Evolutionary conservation across 2,329 filamentous ascomycete species (phyloP), one percentile per base, ranked within the genome.

Genomic region (Thielaviopsis ethacetica): DNA sequence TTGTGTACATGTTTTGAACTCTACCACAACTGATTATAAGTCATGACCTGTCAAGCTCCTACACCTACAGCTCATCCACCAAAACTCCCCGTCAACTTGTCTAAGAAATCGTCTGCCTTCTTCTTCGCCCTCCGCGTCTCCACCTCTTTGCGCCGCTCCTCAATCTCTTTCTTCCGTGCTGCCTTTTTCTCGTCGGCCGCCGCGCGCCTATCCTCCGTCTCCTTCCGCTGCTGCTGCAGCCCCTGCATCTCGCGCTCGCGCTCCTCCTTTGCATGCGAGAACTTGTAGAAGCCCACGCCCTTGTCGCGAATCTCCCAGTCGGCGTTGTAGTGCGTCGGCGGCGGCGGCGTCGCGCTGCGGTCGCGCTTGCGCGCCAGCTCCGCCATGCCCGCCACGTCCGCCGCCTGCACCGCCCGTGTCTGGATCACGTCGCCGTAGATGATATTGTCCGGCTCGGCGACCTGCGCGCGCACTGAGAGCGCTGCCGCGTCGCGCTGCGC

Each of bases 351-450:
- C 56, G 84, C 76, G 65, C 83, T 85, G 59, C 84, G 79, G 72
- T 96, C 90, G 53, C 90, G 79, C 71, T 86, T 88, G 62, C 78
- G 75, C 2, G 90, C 90, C 30, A 95, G 73, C 59, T 83, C 79
- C 58, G 84, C 84, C 88, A 96, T 96, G 65, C 83, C 78, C 59
- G 79, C 78, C 5, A 77, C 75, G 58, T 83, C 82, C 44, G 88
- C 85, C 0, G 87, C 86, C 63, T 85, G 83, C 71, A 97, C 96
- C 0, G 93, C 93, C 63, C 83, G 76, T 0, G 81, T 76, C 71
- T 98, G 93, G 57, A 98, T 81, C 3, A 86, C 80, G 70, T 94
- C 88, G 58, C 93, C 93, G 66, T 85, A 84, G 60, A 98, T 94
- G 47, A 97, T 71, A 19, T 83, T 81, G 5, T 73, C 70, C 0